Percentiles rank a stretch among this genome's conserved stretches.
phyloP scores from a whole-genome alignment of 176 grass and related monocot genomes.

The Pontederia crassipes region DNA sequence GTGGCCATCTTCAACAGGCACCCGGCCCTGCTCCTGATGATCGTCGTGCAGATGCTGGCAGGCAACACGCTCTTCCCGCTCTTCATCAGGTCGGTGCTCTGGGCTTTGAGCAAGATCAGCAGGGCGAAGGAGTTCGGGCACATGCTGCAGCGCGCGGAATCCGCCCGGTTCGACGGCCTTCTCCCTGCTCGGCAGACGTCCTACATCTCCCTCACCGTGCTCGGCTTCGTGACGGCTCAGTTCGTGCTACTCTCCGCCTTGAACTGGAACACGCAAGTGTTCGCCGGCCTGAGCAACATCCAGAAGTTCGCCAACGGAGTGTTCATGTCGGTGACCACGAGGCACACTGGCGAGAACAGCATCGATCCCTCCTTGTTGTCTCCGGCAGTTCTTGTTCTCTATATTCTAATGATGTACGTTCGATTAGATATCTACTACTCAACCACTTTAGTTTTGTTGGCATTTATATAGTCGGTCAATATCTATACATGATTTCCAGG shows the following conservation, averaged over 20 bases:
- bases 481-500: constrained; percentile 19
- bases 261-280: constrained; percentile 51
- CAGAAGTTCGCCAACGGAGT: constrained; percentile 47
- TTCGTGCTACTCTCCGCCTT: constrained; percentile 35
- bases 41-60: constrained; percentile 38
- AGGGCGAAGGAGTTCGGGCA: neutral
- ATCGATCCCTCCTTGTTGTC: constrained; percentile 53
- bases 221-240: constrained; percentile 12
- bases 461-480: neutral
- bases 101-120: constrained; percentile 14
- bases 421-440: neutral
- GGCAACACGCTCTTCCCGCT: constrained; percentile 50
- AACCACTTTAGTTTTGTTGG: too few relatives aligned
- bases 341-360: constrained; percentile 65
- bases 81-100: constrained; percentile 35
- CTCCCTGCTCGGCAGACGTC: constrained; percentile 14
- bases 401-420: constrained; percentile 56
- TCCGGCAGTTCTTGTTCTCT: constrained; percentile 44
- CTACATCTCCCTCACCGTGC: constrained; percentile 21
- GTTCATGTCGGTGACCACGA: constrained; percentile 54
- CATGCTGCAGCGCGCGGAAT: constrained; percentile 13
- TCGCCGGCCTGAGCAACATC: constrained; percentile 30
- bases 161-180: constrained; percentile 19
- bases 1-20: constrained; percentile 52
- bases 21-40: constrained; percentile 41